A percentile compares a stretch with the other conserved stretches of the same genome.
phyloP scores from a whole-genome alignment of 1,284 basidiomycete genomes.

The Peniophora sp. region DNA sequence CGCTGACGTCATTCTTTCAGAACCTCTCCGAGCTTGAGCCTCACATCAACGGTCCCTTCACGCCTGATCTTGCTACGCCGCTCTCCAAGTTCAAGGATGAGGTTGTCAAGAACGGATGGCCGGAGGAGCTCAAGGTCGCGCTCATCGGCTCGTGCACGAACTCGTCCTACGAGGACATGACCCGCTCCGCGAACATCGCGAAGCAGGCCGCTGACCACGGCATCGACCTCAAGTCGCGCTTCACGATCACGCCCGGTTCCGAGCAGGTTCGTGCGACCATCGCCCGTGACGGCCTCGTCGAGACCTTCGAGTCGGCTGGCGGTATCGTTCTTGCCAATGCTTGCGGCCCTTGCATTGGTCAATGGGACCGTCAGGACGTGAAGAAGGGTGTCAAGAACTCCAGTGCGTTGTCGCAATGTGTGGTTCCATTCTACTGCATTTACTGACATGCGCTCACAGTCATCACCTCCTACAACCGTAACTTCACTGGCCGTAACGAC shows the following conservation, averaged over 20 bases:
- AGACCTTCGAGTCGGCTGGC: conserved; percentile 79
- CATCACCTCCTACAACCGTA: conserved; percentile 99
- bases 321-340: conserved; percentile 97
- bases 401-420: too few relatives aligned
- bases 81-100: conserved; percentile 92
- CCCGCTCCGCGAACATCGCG: conserved; percentile 91
- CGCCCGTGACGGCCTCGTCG: conserved; percentile 91
- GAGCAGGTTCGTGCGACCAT: conserved; percentile 99
- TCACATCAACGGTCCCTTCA: conserved; percentile 99
- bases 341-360: conserved; percentile 98
- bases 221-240: conserved; percentile 85
- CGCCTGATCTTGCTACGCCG: conserved; percentile 91
- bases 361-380: conserved; percentile 96
- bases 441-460: conserved; percentile 33
- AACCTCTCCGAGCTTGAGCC: conserved; percentile 97
- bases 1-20: conserved; percentile 25
- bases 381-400: conserved; percentile 97
- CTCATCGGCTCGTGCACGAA: conserved; percentile 99
- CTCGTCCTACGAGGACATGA: conserved; percentile 99
- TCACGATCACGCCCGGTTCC: conserved; percentile 97
- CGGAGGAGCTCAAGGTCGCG: conserved; percentile 92
- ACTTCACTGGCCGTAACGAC: conserved; percentile 99
- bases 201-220: conserved; percentile 85
- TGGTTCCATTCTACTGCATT: conserved; percentile 1
- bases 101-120: conserved; percentile 96